Evolutionary conservation across 257 asterid species (phyloP).

Genomic region (Fraxinus pennsylvanica): DNA sequence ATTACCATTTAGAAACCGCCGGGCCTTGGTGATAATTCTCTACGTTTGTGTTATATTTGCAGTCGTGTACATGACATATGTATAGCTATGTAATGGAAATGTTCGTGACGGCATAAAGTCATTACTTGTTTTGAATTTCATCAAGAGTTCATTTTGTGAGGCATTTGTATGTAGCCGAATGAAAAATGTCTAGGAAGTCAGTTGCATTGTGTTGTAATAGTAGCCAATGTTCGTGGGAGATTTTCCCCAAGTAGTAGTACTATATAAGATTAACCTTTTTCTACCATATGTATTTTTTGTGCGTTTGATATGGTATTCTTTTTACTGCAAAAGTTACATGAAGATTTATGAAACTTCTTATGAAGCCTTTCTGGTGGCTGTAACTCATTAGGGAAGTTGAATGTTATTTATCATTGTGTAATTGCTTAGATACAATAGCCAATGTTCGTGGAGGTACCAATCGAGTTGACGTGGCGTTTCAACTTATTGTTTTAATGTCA

Average conservation of each 20-base stretch:
- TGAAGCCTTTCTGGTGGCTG: too few species aligned
- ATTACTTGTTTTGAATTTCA: neutral
- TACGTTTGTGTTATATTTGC: neutral
- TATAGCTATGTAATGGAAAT: neutral
- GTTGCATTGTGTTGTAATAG: neutral
- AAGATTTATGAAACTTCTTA: too few species aligned
- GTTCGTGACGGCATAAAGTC: neutral
- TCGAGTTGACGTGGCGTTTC: too few species aligned
- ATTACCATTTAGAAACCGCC: neutral
- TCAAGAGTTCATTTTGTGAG: neutral
- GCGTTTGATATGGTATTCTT: too few species aligned
- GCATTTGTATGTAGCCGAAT: neutral
- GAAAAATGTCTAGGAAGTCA: neutral
- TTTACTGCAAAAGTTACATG: too few species aligned
- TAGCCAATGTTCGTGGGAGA: neutral
- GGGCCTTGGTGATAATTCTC: neutral
- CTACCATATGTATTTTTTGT: too few species aligned
- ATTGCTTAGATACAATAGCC: too few species aligned
- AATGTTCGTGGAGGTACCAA: too few species aligned
- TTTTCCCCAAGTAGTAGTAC: neutral
- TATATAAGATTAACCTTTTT: too few species aligned
- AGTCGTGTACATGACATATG: neutral
- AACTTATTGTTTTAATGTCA: too few species aligned
- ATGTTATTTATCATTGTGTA: too few species aligned
- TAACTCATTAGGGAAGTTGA: too few species aligned